Evolutionary conservation across 352 stramenopile species (phyloP).

Genomic region (Globisporangium orthogonon): DNA sequence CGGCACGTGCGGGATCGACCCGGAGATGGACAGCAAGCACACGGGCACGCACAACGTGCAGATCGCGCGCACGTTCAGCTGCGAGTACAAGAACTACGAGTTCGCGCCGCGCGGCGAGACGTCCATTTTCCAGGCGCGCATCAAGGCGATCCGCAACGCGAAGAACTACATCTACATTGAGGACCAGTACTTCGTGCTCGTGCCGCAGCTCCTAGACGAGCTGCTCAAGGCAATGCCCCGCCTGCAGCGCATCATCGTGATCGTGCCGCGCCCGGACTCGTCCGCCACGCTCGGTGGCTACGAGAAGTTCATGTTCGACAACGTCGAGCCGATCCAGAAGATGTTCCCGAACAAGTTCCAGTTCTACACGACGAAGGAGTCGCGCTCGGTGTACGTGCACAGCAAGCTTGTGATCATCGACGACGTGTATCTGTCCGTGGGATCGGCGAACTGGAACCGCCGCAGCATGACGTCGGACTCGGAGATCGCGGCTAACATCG

Average conservation of each 20-base stretch:
- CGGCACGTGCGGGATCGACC: constrained; percentile 8
- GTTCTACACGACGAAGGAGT: constrained; percentile 9
- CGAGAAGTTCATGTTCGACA: constrained; percentile 45
- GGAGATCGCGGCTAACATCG: constrained; percentile 49
- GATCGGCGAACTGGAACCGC: constrained; percentile 63
- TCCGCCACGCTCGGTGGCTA: constrained; percentile 9
- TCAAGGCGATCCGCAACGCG: constrained; percentile 47
- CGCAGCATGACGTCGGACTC: constrained; percentile 61
- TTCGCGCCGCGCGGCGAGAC: constrained; percentile 45
- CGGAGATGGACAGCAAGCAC: constrained; percentile 5
- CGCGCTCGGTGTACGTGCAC: constrained; percentile 6
- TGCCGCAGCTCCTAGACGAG: constrained; percentile 33
- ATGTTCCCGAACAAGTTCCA: constrained; percentile 43
- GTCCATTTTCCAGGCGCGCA: constrained; percentile 34
- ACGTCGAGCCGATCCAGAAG: constrained; percentile 31
- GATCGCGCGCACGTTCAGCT: constrained; percentile 56
- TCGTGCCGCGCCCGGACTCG: constrained; percentile 27
- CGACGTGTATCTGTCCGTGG: constrained; percentile 48
- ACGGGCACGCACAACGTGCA: constrained; percentile 32
- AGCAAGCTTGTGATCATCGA: constrained; percentile 22
- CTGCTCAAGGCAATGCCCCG: constrained; percentile 34
- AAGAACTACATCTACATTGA: constrained; percentile 69
- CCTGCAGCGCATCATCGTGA: constrained; percentile 42
- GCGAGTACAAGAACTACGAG: constrained; percentile 35
- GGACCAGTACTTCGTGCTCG: constrained; percentile 57